phyloP scores from a whole-genome alignment of 2,329 filamentous ascomycete genomes.

The Leptodontidium sp. region DNA sequence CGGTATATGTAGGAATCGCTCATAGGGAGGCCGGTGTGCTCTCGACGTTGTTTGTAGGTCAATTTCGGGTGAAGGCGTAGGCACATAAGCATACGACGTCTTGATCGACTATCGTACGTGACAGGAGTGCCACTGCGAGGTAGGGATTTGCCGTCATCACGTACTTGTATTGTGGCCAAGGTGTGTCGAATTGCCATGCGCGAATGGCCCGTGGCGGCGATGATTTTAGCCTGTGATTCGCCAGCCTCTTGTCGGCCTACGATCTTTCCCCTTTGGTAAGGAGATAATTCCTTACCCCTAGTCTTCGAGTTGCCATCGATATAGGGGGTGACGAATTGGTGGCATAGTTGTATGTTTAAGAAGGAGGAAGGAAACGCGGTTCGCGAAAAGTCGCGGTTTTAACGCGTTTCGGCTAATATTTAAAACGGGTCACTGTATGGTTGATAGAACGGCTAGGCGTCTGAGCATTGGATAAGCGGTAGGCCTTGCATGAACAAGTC shows the following conservation, averaged over 20 bases:
- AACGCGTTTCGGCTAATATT: slow-evolving; percentile 6
- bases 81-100: not conserved
- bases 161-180: not conserved
- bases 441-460: too few species aligned
- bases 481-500: too few species aligned
- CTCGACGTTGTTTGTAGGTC: not conserved
- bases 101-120: not conserved
- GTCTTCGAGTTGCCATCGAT: not conserved
- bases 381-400: slow-evolving; percentile 20
- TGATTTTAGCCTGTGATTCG: not conserved
- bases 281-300: not conserved
- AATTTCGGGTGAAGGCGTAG: not conserved
- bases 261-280: not conserved
- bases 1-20: not conserved
- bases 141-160: not conserved
- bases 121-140: not conserved
- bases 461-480: too few species aligned
- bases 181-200: not conserved
- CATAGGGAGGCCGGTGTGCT: not conserved
- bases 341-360: not conserved
- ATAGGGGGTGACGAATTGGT: not conserved
- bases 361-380: not conserved
- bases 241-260: not conserved
- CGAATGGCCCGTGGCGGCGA: not conserved
- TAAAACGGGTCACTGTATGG: slow-evolving; percentile 7